These are phyloP conservation scores for Verticillium zaregamsianum DNA, from an alignment of 2,329 filamentous ascomycete genomes.

Conservation along the genomic window DNA sequence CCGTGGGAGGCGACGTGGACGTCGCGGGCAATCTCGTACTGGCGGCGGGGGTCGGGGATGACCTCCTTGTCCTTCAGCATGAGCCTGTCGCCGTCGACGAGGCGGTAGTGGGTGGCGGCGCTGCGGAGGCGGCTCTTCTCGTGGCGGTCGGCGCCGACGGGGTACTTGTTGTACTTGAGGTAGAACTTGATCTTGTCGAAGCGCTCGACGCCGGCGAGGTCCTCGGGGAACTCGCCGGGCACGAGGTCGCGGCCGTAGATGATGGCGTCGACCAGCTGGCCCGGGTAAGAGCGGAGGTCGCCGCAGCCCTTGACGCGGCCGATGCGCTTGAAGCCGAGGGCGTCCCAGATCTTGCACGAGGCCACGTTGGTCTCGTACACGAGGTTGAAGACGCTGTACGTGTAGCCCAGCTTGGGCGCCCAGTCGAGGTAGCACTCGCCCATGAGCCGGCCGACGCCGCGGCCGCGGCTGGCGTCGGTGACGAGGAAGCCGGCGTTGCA, in stretches of 20 bases:
- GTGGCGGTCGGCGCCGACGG: conserved; percentile 84
- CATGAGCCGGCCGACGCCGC: conserved; percentile 71
- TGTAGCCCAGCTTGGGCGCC: conserved; percentile 78
- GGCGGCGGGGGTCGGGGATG: conserved; percentile 80
- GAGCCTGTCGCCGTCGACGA: conserved; percentile 71
- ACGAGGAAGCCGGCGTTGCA: conserved; percentile 82
- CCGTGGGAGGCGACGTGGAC: conserved; percentile 71
- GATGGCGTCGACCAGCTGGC: conserved; percentile 68
- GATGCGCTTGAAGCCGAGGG: conserved; percentile 87
- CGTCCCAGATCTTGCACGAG: conserved; percentile 88
- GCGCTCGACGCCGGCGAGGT: conserved; percentile 87
- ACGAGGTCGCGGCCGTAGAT: conserved; percentile 67
- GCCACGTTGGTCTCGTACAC: conserved; percentile 93
- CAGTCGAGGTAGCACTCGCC: conserved; percentile 74
- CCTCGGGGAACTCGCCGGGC: conserved; percentile 61
- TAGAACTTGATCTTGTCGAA: conserved; percentile 99
- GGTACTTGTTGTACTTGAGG: conserved; percentile 90
- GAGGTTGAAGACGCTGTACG: conserved; percentile 89
- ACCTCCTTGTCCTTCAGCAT: conserved; percentile 99
- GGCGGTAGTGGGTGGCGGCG: conserved; percentile 92
- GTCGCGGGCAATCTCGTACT: conserved; percentile 82
- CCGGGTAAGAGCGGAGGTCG: conserved; percentile 64
- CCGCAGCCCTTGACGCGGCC: conserved; percentile 73
- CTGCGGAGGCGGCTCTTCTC: conserved; percentile 93
- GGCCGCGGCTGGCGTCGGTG: conserved; percentile 67